Conservation (phyloP, 2,329 filamentous ascomycete genomes). For the Fusarium anguioides region DNA sequence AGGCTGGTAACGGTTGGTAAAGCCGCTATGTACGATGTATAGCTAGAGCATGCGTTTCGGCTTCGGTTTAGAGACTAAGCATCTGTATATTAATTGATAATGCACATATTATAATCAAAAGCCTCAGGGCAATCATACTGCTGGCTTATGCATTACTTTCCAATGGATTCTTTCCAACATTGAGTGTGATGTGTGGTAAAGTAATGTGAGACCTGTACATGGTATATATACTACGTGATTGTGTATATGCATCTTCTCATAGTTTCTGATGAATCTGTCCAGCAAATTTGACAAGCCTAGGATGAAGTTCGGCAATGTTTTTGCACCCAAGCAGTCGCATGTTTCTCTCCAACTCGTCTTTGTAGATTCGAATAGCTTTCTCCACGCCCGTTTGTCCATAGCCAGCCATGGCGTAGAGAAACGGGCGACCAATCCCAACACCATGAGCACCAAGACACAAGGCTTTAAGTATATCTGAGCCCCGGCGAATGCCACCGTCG, state of each 20-base stretch:
- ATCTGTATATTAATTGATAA: constrained; percentile 10
- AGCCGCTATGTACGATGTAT: fast-evolving
- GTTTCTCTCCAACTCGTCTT: constrained; percentile 98
- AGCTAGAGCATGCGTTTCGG: not conserved
- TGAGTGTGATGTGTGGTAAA: no score
- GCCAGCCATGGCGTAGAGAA: constrained; percentile 92
- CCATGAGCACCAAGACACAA: constrained; percentile 90
- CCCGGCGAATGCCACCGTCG: constrained; percentile 88
- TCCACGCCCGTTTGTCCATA: constrained; percentile 92
- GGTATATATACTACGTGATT: no score
- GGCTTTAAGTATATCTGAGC: constrained; percentile 93
- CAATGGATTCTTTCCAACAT: not conserved
- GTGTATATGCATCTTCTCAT: not conserved
- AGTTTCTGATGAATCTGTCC: not conserved
- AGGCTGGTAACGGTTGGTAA: constrained; percentile 37
- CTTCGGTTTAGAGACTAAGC: not conserved
- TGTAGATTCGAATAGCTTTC: constrained; percentile 87
- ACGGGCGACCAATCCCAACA: constrained; percentile 92
- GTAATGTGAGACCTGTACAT: no score
- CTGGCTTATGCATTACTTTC: no score
- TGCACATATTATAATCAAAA: not conserved
- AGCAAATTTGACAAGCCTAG: not conserved
- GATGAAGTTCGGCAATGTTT: constrained; percentile 73
- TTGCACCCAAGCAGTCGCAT: constrained; percentile 90
- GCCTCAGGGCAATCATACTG: not conserved